These are phyloP conservation scores for Achaetomiella virescens DNA, from an alignment of 495 filamentous ascomycete genomes.

Conservation along the genomic window DNA sequence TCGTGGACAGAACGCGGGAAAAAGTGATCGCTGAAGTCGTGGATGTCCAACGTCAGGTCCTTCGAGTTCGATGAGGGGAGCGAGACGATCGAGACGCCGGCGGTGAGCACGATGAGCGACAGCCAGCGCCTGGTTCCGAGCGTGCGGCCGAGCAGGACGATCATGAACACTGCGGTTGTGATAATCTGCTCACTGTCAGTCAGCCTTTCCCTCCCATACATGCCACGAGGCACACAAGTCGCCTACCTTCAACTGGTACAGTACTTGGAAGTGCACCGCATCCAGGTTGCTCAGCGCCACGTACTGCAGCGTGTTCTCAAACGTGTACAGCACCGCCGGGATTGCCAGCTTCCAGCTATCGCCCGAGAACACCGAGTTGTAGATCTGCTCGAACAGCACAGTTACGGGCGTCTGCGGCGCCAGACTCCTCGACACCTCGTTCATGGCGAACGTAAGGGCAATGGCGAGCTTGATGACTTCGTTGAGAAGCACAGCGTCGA, in stretches of 20 bases:
- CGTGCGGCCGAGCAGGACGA: conserved; percentile 63
- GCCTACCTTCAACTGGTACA: conserved; percentile 74
- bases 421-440: conserved; percentile 71
- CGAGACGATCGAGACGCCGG: conserved; percentile 83
- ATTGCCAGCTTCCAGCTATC: conserved; percentile 96
- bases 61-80: conserved; percentile 54
- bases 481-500: conserved; percentile 94
- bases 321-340: conserved; percentile 79
- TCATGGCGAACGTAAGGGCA: conserved; percentile 77
- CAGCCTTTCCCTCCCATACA: not conserved
- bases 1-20: conserved; percentile 69
- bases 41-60: conserved; percentile 40
- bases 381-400: conserved; percentile 73
- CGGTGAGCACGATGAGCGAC: conserved; percentile 68
- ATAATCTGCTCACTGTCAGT: conserved; percentile 50
- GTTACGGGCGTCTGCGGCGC: conserved; percentile 72
- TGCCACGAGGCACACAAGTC: not conserved
- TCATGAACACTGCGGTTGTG: conserved; percentile 82
- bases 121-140: conserved; percentile 70
- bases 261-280: conserved; percentile 84
- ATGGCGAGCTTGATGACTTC: conserved; percentile 87
- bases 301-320: conserved; percentile 90
- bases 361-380: conserved; percentile 73
- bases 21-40: conserved; percentile 54
- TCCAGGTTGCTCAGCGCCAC: conserved; percentile 86